Evolutionary conservation across 306 rosid species (phyloP), one percentile per base, ranked within the genome.

Genomic region (Malus sylvestris): DNA sequence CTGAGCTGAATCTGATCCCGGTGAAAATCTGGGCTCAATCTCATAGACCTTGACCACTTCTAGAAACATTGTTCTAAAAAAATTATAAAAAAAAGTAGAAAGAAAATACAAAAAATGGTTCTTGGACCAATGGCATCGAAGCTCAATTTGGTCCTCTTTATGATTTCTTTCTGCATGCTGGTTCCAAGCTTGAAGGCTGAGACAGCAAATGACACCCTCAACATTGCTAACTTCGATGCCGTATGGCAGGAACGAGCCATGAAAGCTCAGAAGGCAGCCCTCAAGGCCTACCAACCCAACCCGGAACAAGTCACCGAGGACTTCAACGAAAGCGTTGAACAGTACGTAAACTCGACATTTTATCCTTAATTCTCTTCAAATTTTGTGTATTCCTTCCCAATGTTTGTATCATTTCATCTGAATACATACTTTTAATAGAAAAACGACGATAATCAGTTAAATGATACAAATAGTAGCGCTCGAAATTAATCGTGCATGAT

Each of bases 121-220:
- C 64, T 23, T 30, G 18, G 61, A 35, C 33, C 49, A 49, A 85
- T 91, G 91, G 78, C 70, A 80, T 35, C 76, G 58, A 81, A 75
- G 76, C 71, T 80, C 66, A 12, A 66, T 20, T 32, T 90, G 20
- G 13, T 82, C 10, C 22, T 94, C 13, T 72, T 90, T 70, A 75
- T 74, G 60, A 27, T 75, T 66, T 65, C 80, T 33, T 64, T 95
- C 22, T 84, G 86, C 76, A 64, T 88, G 20, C 18, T 81, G 33
- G 33, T 90, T 63, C 93, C 95, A 52, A 80, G 88, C 86, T 64
- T 90, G 22, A 76, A 71, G 22, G 97, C 55, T 1, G 20, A 49
- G 55, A 49, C 55, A 49, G 19, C 18, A 15, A 49, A 49, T 49
- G 55, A 49, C 55, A 49, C 55, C 55, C 19, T 49, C 57, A 77